Conservation (phyloP, 2,329 filamentous ascomycete genomes). For the Metarhizium humberi region DNA sequence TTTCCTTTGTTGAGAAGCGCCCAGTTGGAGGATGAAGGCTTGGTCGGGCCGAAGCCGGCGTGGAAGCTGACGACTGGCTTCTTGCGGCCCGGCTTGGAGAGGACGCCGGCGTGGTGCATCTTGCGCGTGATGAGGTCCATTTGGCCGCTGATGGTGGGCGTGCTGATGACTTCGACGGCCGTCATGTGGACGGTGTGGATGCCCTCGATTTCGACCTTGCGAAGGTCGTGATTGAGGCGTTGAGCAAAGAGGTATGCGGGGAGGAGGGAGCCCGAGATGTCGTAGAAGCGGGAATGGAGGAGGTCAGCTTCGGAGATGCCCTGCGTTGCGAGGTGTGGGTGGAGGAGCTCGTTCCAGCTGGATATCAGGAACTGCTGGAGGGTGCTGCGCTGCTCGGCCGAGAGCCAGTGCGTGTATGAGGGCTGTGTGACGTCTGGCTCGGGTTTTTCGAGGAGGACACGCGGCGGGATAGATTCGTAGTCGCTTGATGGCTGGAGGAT, state of each 20-base stretch:
- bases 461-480: slow-evolving; percentile 23
- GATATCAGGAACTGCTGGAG: slow-evolving; percentile 32
- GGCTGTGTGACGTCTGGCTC: slow-evolving; percentile 11
- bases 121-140: slow-evolving; percentile 30
- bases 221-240: slow-evolving; percentile 33
- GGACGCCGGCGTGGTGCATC: slow-evolving; percentile 13
- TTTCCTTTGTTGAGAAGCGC: slow-evolving; percentile 5
- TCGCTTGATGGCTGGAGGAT: slow-evolving; percentile 34
- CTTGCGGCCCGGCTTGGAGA: slow-evolving; percentile 10
- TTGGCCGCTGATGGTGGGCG: slow-evolving; percentile 40
- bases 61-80: slow-evolving; percentile 6
- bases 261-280: slow-evolving; percentile 40
- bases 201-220: slow-evolving; percentile 25
- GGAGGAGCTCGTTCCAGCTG: slow-evolving; percentile 36
- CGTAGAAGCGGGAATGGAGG: slow-evolving; percentile 38
- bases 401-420: slow-evolving; percentile 18
- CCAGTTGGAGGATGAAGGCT: slow-evolving; percentile 2
- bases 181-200: slow-evolving; percentile 29
- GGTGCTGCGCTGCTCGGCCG: slow-evolving; percentile 28
- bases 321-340: slow-evolving; percentile 20
- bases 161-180: slow-evolving; percentile 38
- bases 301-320: slow-evolving; percentile 31
- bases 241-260: slow-evolving; percentile 37
- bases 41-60: not conserved
- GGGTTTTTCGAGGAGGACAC: slow-evolving; percentile 28